Base-by-base conservation (phyloP, 352 stramenopile species). In the Phytophthora constricta region DNA sequence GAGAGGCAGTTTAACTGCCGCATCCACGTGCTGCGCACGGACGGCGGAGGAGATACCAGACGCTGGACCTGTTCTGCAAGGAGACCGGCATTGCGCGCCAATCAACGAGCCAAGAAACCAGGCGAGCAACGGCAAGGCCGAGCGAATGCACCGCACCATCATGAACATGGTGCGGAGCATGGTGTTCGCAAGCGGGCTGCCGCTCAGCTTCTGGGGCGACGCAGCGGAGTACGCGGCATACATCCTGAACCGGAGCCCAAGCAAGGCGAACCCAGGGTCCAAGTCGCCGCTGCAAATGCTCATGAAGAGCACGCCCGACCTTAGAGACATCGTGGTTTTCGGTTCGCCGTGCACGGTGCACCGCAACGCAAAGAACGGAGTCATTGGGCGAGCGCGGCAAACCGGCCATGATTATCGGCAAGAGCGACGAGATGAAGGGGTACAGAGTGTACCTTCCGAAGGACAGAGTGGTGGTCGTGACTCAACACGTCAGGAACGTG, bases 141-240 rank as follows among this genome's bases (percentile, higher is more conserved):
- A 79, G 41, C 27, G 67, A 3, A 77, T 79, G 60, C 74, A 82
- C 31, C 39, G 63, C 4, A 77, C 62, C 4, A 68, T 78, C 10
- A 66, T 73, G 55, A 72, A 75, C 54, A 71, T 77, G 54, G 52
- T 58, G 10, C 23, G 62, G n/a, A 77, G 65, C 43, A 75, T 77
- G 60, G 8, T 79, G 7, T 77, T 79, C 25, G 51, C 39, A 1
- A 71, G 62, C 27, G 60, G 57, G 2, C 22, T 75, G 1, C 50
- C 56, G 10, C 43, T 82, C 0, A 48, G 22, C 9, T 71, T 74
- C 49, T 79, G 70, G 65, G 61, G 69, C 1, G 47, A 78, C 20
- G 60, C 68, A 0, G 62, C 41, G 1, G 42, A 76, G 27, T 77
- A 78, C 33, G 62, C 59, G 0, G 51, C 45, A 1, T 76, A 74